A percentile compares a stretch with the other conserved stretches of the same genome.
phyloP scores from a whole-genome alignment of 495 filamentous ascomycete species.

The Podospora fimiseda region DNA sequence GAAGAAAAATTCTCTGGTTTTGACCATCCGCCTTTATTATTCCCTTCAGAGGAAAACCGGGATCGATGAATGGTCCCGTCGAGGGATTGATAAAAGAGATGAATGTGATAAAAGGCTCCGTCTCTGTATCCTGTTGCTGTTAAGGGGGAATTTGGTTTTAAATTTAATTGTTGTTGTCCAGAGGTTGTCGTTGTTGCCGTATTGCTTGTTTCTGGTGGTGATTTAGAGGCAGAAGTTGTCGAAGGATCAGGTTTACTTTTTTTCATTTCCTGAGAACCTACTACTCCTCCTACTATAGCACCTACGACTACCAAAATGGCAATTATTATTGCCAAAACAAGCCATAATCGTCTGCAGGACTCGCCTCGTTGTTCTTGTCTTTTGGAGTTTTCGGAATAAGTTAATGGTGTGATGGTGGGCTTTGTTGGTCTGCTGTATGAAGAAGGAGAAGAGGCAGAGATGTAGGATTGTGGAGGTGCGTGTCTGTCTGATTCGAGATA shows the following conservation, averaged over 20 bases:
- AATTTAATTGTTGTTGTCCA: not conserved
- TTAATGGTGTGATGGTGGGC: too few species aligned
- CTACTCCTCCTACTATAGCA: not conserved
- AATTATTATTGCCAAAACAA: not conserved
- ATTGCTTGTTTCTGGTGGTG: not conserved
- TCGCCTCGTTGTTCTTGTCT: not conserved
- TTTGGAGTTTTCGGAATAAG: not conserved
- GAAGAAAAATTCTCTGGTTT: not conserved
- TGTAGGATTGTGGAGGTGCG: not conserved
- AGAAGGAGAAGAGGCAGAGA: not conserved
- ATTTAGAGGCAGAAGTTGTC: too few species aligned
- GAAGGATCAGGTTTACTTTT: too few species aligned
- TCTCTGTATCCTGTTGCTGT: not conserved
- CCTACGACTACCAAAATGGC: not conserved
- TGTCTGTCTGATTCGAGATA: not conserved
- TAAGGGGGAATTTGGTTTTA: not conserved
- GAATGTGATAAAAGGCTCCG: not conserved
- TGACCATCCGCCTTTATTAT: not conserved
- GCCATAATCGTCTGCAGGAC: not conserved
- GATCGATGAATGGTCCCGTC: not conserved
- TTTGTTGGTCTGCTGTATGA: not conserved
- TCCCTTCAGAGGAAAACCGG: not conserved
- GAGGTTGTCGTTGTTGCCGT: not conserved
- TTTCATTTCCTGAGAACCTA: not conserved
- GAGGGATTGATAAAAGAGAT: not conserved